Base-by-base conservation (phyloP, 345 rosid species). In the Cochlearia excelsa region DNA sequence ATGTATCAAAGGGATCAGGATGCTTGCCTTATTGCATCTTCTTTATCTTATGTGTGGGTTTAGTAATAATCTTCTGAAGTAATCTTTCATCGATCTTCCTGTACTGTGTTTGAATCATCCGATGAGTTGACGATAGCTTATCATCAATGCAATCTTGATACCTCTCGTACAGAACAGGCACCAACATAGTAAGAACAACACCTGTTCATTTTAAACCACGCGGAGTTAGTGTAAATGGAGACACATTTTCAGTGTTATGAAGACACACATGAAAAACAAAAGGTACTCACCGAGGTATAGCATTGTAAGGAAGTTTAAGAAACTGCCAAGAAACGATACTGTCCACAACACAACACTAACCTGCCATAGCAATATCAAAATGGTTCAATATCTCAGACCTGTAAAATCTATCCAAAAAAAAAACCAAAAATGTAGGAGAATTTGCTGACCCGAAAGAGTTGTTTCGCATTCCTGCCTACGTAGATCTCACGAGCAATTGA, bases 271-370 rank as follows among this genome's bases (percentile, higher is more conserved):
- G 1, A 51, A 30, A 9, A 29, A 46, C 26, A 39, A 7, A 62
- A 27, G 66, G 9, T 9, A 67, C 88, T 82, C 74, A 94, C 99
- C 95, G 49, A 84, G 48, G 71, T 90, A 87, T 64, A 76, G 63
- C 50, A 90, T 72, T 10, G 96, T 84, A 60, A 94, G 88, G 50
- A 94, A 85, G 74, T 76, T 82, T 72, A 83, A 72, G 74, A 87
- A 65, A 54, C 73, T 67, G 3, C 99, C 96, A 30, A 90, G 53
- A 56, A 40, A 81, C 2, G 95, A 90, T 43, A 80, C 61, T 4
- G 71, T 41, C 84, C 85, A 84, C 80, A 90, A 78, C 45, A 54
- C 72, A 74, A 65, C 62, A 59, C 84, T 79, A 42, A 90, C 88
- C 99, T 93, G 80, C 60, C 65, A 66, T 54, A 33, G 33, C 37